phyloP scores from a whole-genome alignment of 768 basidiomycete genomes.

The Leccinum fibrillosum region DNA sequence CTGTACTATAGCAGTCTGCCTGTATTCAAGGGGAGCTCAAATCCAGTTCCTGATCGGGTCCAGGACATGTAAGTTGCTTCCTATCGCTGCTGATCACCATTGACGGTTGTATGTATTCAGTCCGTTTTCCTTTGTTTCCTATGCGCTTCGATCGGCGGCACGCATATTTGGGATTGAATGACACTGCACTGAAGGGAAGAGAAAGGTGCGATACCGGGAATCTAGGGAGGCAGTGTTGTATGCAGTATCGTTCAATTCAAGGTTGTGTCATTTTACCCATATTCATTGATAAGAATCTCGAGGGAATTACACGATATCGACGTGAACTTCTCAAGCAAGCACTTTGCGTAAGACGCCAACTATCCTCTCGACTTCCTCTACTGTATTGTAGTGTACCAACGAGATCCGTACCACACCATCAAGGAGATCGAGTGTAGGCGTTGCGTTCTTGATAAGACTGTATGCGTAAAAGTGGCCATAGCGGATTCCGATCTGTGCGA shows the following conservation, averaged over 20 bases:
- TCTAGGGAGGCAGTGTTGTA: no score
- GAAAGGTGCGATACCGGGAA: no score
- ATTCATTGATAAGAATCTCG: neutral
- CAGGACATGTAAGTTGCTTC: slow-evolving; percentile 39
- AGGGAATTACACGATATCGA: neutral
- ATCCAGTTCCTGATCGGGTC: slow-evolving; percentile 35
- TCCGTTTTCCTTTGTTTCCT: no score
- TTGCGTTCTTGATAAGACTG: slow-evolving; percentile 49
- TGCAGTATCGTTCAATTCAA: no score
- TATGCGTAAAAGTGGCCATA: slow-evolving; percentile 81
- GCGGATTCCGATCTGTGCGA: slow-evolving; percentile 65
- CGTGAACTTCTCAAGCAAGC: slow-evolving; percentile 25
- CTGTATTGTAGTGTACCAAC: slow-evolving; percentile 76
- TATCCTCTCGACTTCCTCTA: slow-evolving; percentile 63
- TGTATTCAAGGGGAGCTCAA: slow-evolving; percentile 41
- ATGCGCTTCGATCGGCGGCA: no score
- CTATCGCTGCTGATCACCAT: neutral
- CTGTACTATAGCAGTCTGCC: slow-evolving; percentile 35
- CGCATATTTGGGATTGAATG: no score
- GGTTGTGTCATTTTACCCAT: no score
- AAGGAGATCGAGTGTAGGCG: slow-evolving; percentile 53
- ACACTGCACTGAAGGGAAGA: no score
- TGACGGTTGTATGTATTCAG: no score
- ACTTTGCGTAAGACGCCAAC: slow-evolving; percentile 53
- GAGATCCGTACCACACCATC: slow-evolving; percentile 76